A percentile compares a stretch with the other conserved stretches of the same genome.
Conservation (phyloP, 371 early-diverging fungal species). For the Cokeromyces recurvatus region DNA sequence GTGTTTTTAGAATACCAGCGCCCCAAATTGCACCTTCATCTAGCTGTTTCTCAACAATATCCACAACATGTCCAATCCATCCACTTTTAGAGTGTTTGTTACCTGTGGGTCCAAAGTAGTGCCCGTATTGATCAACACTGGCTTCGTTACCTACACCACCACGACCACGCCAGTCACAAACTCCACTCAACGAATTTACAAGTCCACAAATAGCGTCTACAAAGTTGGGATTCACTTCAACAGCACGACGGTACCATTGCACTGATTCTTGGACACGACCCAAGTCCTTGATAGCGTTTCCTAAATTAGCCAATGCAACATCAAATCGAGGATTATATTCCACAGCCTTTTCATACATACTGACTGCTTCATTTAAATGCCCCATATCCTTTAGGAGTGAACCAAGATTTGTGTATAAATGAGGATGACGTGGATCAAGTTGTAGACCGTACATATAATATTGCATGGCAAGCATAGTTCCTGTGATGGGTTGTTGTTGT, state of each 20-base stretch:
- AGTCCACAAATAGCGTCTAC: constrained; percentile 90
- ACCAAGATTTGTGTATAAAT: constrained; percentile 87
- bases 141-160: constrained; percentile 49
- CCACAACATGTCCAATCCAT: constrained; percentile 77
- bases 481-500: constrained; percentile 34
- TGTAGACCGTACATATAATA: constrained; percentile 87
- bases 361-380: constrained; percentile 74
- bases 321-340: constrained; percentile 83
- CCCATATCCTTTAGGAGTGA: constrained; percentile 87
- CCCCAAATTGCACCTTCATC: constrained; percentile 62
- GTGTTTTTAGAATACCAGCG: constrained; percentile 33
- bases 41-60: constrained; percentile 78
- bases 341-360: constrained; percentile 88
- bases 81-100: constrained; percentile 42
- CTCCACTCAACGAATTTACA: constrained; percentile 82
- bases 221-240: constrained; percentile 85
- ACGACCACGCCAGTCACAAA: constrained; percentile 89
- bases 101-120: constrained; percentile 21
- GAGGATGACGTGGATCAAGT: constrained; percentile 82
- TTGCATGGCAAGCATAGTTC: constrained; percentile 69
- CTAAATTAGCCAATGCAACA: constrained; percentile 88
- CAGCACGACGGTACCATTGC: constrained; percentile 80
- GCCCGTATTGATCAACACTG: constrained; percentile 34
- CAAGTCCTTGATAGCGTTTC: constrained; percentile 87
- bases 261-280: constrained; percentile 88